A percentile compares a stretch with the other conserved stretches of the same genome.
phyloP scores from a whole-genome alignment of 2,329 filamentous ascomycete genomes.

The Drechslera avenae region DNA sequence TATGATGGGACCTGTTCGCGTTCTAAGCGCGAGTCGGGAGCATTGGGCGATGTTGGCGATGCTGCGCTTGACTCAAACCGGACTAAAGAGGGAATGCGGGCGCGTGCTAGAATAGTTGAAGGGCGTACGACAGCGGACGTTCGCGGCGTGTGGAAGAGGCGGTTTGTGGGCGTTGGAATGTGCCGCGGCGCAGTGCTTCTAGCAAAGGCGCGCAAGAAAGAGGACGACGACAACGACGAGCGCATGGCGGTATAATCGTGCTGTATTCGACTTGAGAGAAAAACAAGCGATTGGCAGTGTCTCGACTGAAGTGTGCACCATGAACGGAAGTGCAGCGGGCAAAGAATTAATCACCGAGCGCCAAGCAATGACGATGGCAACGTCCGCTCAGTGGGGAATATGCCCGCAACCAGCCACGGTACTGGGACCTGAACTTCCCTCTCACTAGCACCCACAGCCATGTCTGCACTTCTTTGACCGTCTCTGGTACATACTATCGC shows the following conservation, averaged over 20 bases:
- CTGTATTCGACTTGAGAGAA: background rate
- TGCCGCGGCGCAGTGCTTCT: conserved; percentile 25
- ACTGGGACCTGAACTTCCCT: background rate
- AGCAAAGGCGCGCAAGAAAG: conserved; percentile 31
- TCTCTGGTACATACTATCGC: background rate
- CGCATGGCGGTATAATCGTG: conserved; percentile 25
- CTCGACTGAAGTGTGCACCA: background rate
- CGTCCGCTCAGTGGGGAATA: conserved; percentile 6
- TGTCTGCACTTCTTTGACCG: background rate
- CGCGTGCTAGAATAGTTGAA: conserved; percentile 14
- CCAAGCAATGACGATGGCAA: conserved; percentile 24
- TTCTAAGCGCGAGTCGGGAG: conserved; percentile 44
- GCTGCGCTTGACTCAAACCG: conserved; percentile 38
- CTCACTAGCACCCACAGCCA: conserved; percentile 1
- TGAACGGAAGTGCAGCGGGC: conserved; percentile 1
- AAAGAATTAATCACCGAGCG: conserved; percentile 14
- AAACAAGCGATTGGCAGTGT: background rate
- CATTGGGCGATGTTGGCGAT: conserved; percentile 32
- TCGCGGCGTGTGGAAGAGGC: conserved; percentile 38
- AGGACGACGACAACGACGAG: conserved; percentile 18
- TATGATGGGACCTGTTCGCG: conserved; percentile 68
- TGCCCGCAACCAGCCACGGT: conserved; percentile 5
- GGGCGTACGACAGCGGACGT: conserved; percentile 29
- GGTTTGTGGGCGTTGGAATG: conserved; percentile 34
- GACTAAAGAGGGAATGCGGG: conserved; percentile 14